Evolutionary conservation across 164 flowering plant genomes (phyloP).

Genomic region (Liquidambar formosana): DNA sequence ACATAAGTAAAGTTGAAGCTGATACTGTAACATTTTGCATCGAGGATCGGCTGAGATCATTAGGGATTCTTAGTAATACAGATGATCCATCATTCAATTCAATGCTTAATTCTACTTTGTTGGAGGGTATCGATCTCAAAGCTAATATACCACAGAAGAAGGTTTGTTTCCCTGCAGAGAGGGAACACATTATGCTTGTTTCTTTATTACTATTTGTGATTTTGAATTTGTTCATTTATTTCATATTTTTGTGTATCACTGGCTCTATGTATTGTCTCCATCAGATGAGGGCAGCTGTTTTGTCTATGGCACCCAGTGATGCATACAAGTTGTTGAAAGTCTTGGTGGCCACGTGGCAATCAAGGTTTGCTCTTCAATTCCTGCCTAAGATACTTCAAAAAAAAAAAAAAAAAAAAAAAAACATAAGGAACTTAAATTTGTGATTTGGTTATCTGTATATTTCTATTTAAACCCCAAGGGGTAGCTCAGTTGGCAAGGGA

Average conservation of each 20-base stretch:
- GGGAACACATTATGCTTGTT: not conserved
- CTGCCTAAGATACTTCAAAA: not conserved
- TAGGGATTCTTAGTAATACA: conserved; percentile 49
- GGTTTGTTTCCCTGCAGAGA: conserved; percentile 36
- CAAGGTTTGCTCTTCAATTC: conserved; percentile 47
- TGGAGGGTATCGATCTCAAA: conserved; percentile 48
- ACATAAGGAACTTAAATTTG: not conserved
- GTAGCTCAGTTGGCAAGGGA: no score
- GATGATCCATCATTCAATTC: conserved; percentile 29
- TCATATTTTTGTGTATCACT: not conserved
- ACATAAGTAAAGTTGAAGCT: conserved; percentile 21
- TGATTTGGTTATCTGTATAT: not conserved
- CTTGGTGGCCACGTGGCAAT: conserved; percentile 65
- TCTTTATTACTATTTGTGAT: not conserved
- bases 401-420: no score
- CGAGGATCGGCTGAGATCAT: conserved; percentile 70
- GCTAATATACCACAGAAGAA: conserved; percentile 54
- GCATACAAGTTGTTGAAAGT: conserved; percentile 57
- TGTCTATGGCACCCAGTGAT: conserved; percentile 53
- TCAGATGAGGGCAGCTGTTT: conserved; percentile 67
- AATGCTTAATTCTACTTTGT: conserved; percentile 26
- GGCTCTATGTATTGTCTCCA: conserved; percentile 5
- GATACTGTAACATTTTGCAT: conserved; percentile 39
- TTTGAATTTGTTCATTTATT: not conserved
- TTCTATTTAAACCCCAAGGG: no score